A percentile compares a stretch with the other conserved stretches of the same genome.
phyloP scores from a whole-genome alignment of 441 rosid genomes.

The Aquilaria agallochum region DNA sequence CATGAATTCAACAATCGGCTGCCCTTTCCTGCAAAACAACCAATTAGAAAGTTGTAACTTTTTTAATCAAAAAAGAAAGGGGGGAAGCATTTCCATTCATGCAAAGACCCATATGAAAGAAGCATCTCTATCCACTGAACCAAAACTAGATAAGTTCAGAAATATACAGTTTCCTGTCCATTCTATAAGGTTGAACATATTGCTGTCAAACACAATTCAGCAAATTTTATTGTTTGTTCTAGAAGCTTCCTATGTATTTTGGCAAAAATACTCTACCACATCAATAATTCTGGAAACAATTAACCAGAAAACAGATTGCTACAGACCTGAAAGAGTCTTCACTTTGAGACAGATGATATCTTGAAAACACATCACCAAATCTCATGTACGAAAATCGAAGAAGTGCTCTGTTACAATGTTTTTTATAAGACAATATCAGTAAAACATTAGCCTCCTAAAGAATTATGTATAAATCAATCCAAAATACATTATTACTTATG shows the following conservation, averaged over 20 bases:
- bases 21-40: slow-evolving; percentile 79
- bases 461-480: neutral
- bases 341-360: slow-evolving; percentile 70
- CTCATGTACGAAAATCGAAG: slow-evolving; percentile 81
- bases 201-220: no score
- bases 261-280: neutral
- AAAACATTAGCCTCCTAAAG: no score
- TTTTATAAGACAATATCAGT: no score
- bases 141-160: no score
- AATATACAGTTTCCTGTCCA: no score
- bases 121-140: no score
- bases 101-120: no score
- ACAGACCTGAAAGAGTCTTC: slow-evolving; percentile 84
- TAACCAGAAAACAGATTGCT: slow-evolving; percentile 1
- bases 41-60: slow-evolving; percentile 13
- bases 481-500: slow-evolving; percentile 13
- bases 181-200: no score
- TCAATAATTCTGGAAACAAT: no score
- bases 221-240: no score
- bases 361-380: slow-evolving; percentile 95
- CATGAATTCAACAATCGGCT: slow-evolving; percentile 82
- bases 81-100: neutral
- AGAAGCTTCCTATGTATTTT: slow-evolving; percentile 3
- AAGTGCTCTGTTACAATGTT: slow-evolving; percentile 53
- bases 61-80: neutral